Evolutionary conservation across 306 rosid species (phyloP).

Genomic region (Lupinus albus): DNA sequence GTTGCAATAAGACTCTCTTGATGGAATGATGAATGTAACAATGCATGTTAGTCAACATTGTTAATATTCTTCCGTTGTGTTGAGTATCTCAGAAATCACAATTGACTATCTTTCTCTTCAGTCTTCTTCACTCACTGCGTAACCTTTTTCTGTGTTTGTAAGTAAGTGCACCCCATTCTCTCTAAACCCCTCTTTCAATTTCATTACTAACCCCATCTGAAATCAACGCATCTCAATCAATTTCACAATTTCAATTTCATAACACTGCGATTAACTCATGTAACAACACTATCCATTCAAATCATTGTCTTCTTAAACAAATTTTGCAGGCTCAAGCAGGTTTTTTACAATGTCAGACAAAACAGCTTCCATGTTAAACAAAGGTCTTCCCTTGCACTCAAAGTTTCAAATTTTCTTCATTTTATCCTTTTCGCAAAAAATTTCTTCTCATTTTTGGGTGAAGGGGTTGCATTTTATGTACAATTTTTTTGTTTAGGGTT

Average conservation of each 20-base stretch:
- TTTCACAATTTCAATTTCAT: slow-evolving; percentile 8
- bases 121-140: neutral
- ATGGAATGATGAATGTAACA: no score
- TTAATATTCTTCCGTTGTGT: neutral
- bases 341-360: slow-evolving; percentile 61
- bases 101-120: neutral
- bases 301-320: slow-evolving; percentile 32
- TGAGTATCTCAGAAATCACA: neutral
- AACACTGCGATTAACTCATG: slow-evolving; percentile 7
- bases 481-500: neutral
- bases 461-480: slow-evolving; percentile 17
- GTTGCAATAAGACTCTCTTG: no score
- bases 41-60: no score
- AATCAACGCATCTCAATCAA: neutral
- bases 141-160: neutral
- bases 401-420: slow-evolving; percentile 12
- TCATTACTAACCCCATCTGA: neutral
- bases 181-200: neutral
- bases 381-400: slow-evolving; percentile 25
- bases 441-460: no score
- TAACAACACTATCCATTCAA: neutral
- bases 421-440: neutral
- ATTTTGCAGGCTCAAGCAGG: slow-evolving; percentile 39
- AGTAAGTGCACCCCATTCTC: slow-evolving; percentile 13
- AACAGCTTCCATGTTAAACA: slow-evolving; percentile 57